Evolutionary conservation across 371 early-diverging fungal species (phyloP).

Genomic region (Apophysomyces ossiformis): DNA sequence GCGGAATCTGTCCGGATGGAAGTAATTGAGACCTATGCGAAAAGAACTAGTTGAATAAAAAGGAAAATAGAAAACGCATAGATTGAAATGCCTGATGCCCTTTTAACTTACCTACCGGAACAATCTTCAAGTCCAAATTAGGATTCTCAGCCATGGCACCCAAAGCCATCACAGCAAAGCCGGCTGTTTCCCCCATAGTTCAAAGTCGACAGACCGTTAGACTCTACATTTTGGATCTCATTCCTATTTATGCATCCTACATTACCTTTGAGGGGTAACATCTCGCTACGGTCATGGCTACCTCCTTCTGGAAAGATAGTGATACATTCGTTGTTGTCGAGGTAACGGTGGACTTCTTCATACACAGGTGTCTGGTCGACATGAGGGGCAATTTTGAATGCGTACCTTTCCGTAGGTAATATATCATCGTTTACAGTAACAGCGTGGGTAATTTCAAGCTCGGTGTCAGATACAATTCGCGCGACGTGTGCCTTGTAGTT

Average conservation of each 20-base stretch:
- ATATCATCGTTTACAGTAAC: constrained; percentile 13
- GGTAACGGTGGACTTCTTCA: constrained; percentile 74
- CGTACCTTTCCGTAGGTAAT: neutral
- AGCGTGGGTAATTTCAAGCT: constrained; percentile 55
- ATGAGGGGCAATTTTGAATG: constrained; percentile 80
- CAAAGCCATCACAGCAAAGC: constrained; percentile 73
- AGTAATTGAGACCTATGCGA: constrained; percentile 83
- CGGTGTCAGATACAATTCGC: constrained; percentile 83
- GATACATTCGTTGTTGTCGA: constrained; percentile 81
- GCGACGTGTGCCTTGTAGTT: constrained; percentile 73
- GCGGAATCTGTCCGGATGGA: constrained; percentile 95
- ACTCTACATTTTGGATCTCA: too few relatives aligned
- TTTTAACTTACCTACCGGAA: constrained; percentile 65
- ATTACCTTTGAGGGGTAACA: constrained; percentile 91
- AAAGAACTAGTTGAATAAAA: neutral
- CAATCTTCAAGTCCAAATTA: constrained; percentile 77
- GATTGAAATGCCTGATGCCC: neutral
- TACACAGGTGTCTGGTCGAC: constrained; percentile 91
- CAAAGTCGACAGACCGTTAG: neutral
- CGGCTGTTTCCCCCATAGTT: constrained; percentile 29
- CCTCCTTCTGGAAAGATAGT: constrained; percentile 99
- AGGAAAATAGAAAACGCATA: neutral
- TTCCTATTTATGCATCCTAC: too few relatives aligned
- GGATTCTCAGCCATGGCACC: constrained; percentile 83
- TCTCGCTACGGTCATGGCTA: constrained; percentile 93